Conservation (phyloP, 2,329 filamentous ascomycete species). For the Trichoderma polysporum region DNA sequence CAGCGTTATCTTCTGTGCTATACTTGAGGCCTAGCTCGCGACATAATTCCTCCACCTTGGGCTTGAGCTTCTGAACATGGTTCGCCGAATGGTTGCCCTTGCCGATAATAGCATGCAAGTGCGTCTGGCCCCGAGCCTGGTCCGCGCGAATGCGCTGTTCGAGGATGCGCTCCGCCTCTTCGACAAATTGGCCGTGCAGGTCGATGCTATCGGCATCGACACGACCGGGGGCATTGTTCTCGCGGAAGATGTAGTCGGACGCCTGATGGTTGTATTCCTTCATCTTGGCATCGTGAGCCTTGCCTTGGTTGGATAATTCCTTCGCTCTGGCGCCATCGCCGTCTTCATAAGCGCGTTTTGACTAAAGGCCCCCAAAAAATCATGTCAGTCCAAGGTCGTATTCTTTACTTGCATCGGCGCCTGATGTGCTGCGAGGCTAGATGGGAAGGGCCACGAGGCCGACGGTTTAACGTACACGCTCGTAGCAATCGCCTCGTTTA, state of each 20-base stretch:
- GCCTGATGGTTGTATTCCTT: constrained; percentile 89
- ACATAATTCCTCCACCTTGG: constrained; percentile 87
- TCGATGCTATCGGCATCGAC: constrained; percentile 84
- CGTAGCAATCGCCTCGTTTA: constrained; percentile 76
- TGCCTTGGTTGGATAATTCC: constrained; percentile 79
- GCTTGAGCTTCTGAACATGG: constrained; percentile 92
- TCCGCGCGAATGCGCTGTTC: constrained; percentile 82
- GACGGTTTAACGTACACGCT: constrained; percentile 54
- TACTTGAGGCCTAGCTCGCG: constrained; percentile 79
- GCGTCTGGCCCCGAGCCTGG: constrained; percentile 68
- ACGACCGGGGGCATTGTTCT: constrained; percentile 80
- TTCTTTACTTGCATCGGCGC: neutral
- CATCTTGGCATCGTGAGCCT: constrained; percentile 79
- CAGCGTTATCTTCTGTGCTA: constrained; percentile 83
- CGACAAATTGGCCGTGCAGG: constrained; percentile 89
- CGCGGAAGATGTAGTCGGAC: constrained; percentile 90
- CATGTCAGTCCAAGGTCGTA: neutral
- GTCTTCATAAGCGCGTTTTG: constrained; percentile 75
- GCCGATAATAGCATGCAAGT: constrained; percentile 93
- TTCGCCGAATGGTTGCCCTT: constrained; percentile 84
- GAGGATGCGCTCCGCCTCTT: constrained; percentile 90
- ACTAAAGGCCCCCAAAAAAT: constrained; percentile 40
- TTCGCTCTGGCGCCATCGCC: constrained; percentile 86
- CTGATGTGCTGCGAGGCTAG: neutral
- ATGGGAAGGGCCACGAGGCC: neutral